Evolutionary conservation across 2,329 filamentous ascomycete genomes (phyloP).

Genomic region (Aspergillus costaricaensis): DNA sequence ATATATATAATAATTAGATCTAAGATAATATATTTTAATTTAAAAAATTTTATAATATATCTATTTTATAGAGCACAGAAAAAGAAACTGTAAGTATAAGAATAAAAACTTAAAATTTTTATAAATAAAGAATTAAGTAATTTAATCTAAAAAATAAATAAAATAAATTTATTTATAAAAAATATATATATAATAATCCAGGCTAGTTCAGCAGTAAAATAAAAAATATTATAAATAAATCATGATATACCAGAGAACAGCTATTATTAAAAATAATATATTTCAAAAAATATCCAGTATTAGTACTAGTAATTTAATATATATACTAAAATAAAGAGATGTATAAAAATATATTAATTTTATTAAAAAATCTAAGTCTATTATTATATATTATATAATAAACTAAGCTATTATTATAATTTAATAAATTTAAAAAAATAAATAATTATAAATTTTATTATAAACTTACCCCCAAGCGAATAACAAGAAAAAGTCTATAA

Average conservation of each 20-base stretch:
- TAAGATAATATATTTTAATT: neutral
- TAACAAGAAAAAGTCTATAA: too few species aligned
- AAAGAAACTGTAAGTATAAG: neutral
- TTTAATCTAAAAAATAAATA: neutral
- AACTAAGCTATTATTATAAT: too few species aligned
- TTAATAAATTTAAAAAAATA: neutral
- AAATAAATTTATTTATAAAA: too few species aligned
- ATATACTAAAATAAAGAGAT: too few species aligned
- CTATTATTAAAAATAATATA: too few species aligned
- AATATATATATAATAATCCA: too few species aligned
- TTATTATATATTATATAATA: neutral
- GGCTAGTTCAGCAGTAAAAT: accelerated
- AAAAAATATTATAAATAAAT: neutral
- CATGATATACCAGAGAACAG: neutral
- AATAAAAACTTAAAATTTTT: neutral
- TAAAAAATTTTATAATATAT: neutral
- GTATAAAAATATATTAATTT: neutral
- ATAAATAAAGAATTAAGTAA: neutral
- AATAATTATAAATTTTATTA: neutral
- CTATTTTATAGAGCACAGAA: neutral
- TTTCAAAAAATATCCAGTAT: too few species aligned
- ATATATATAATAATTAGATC: neutral
- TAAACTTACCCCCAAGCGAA: too few species aligned
- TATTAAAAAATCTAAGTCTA: neutral
- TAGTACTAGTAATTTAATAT: neutral